These are phyloP conservation scores for Spizellomyces punctatus DNA, from an alignment of 192 early-diverging fungal genomes.

Conservation along the genomic window DNA sequence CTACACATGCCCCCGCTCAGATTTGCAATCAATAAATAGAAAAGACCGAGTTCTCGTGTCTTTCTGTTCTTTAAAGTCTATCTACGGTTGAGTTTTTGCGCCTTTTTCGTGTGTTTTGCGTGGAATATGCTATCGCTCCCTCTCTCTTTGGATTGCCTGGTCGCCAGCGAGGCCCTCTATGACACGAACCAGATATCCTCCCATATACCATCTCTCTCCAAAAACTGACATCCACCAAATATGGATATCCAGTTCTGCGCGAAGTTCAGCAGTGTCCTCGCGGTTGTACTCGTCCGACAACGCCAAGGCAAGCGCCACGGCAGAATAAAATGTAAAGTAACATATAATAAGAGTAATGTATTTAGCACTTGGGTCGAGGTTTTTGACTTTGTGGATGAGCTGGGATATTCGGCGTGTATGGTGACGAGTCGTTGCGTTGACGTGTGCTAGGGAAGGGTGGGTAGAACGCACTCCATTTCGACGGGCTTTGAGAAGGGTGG, in stretches of 20 bases:
- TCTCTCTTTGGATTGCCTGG: too few relatives aligned
- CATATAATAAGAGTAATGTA: slow-evolving; percentile 11
- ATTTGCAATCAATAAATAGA: too few relatives aligned
- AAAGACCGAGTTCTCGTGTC: too few relatives aligned
- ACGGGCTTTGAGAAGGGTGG: slow-evolving; percentile 1
- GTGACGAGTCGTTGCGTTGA: neutral
- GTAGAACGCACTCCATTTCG: neutral
- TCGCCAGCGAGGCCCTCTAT: slow-evolving; percentile 10
- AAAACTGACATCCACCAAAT: slow-evolving; percentile 15
- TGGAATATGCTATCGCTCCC: too few relatives aligned
- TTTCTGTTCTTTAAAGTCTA: too few relatives aligned
- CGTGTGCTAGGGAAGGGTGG: neutral
- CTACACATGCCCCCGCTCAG: too few relatives aligned
- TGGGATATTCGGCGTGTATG: slow-evolving; percentile 5
- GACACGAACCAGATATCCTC: slow-evolving; percentile 15
- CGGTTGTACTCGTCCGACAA: neutral
- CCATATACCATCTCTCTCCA: slow-evolving; percentile 18
- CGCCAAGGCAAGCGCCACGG: slow-evolving; percentile 14
- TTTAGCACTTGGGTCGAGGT: slow-evolving; percentile 2
- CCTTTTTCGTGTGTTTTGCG: too few relatives aligned
- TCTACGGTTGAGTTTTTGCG: too few relatives aligned
- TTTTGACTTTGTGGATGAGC: slow-evolving; percentile 10
- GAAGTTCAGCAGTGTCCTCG: slow-evolving; percentile 1
- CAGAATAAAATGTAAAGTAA: slow-evolving; percentile 21
- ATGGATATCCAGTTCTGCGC: slow-evolving; percentile 1